These are phyloP conservation scores for Neurospora intermedia DNA, from an alignment of 495 filamentous ascomycete genomes.

Conservation along the genomic window DNA sequence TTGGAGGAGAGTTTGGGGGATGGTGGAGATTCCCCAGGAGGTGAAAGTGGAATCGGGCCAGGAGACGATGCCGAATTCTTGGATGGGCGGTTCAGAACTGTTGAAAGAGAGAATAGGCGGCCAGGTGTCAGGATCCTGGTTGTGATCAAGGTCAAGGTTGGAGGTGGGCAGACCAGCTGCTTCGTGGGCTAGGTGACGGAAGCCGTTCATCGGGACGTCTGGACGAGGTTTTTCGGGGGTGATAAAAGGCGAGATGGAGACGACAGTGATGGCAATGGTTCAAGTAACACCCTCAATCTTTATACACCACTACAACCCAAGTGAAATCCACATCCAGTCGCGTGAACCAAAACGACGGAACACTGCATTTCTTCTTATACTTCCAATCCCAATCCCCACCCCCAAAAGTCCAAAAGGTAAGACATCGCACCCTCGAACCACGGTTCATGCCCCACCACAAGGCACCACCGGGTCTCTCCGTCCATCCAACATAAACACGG, in stretches of 20 bases:
- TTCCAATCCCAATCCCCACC: neutral
- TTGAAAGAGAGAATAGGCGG: neutral
- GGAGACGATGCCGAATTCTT: neutral
- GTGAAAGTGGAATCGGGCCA: neutral
- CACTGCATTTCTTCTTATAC: neutral
- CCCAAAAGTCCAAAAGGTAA: neutral
- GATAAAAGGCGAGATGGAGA: too few species aligned
- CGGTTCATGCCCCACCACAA: neutral
- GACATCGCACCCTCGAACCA: neutral
- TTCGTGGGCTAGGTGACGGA: neutral
- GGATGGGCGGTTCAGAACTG: neutral
- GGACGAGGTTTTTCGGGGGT: neutral
- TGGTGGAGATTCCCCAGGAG: neutral
- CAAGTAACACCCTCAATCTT: fast-evolving
- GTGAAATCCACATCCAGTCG: too few species aligned
- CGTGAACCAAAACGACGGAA: neutral
- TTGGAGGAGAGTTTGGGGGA: neutral
- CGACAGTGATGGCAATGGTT: fast-evolving
- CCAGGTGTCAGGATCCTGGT: neutral
- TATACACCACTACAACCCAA: neutral
- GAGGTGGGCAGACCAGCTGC: neutral
- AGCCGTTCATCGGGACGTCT: neutral
- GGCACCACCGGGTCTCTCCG: neutral
- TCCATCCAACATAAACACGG: neutral
- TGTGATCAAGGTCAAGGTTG: neutral